Conservation (phyloP, 1,284 basidiomycete genomes). For the Tilletia walkeri region DNA sequence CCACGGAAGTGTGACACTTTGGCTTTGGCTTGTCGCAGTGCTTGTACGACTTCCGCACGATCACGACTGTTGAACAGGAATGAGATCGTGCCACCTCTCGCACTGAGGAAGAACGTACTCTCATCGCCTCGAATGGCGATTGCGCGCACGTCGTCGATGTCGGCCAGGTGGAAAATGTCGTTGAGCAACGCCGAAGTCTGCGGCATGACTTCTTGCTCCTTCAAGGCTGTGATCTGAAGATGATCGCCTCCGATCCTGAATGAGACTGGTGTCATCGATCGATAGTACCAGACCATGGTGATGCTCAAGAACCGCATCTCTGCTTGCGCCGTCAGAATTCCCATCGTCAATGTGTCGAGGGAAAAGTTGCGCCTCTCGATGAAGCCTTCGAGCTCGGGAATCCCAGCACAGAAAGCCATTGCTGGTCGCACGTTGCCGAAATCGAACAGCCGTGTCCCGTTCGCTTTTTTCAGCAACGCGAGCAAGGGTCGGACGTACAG, state of each 20-base stretch:
- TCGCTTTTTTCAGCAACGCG: constrained; percentile 9
- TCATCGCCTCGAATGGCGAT: constrained; percentile 50
- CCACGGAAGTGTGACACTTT: constrained; percentile 33
- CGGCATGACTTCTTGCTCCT: constrained; percentile 38
- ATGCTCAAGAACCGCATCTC: constrained; percentile 42
- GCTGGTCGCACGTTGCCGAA: constrained; percentile 6
- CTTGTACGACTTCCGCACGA: constrained; percentile 46
- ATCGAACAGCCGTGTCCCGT: constrained; percentile 16
- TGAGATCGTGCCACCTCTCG: constrained; percentile 42
- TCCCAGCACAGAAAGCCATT: constrained; percentile 29
- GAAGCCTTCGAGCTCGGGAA: constrained; percentile 39
- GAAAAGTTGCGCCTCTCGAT: constrained; percentile 45
- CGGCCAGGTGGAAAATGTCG: constrained; percentile 49
- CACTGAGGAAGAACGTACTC: constrained; percentile 51
- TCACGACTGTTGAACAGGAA: constrained; percentile 50
- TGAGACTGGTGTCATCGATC: constrained; percentile 41
- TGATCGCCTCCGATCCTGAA: constrained; percentile 46
- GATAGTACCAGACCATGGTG: constrained; percentile 52
- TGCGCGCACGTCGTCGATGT: constrained; percentile 49
- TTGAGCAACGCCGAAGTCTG: constrained; percentile 33
- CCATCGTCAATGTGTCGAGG: constrained; percentile 33
- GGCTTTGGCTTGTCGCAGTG: constrained; percentile 48
- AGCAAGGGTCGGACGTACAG: constrained; percentile 29
- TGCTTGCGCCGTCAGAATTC: constrained; percentile 31
- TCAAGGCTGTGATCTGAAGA: constrained; percentile 48